Conservation (phyloP, 768 basidiomycete genomes). For the Leccinum sublutescens region DNA sequence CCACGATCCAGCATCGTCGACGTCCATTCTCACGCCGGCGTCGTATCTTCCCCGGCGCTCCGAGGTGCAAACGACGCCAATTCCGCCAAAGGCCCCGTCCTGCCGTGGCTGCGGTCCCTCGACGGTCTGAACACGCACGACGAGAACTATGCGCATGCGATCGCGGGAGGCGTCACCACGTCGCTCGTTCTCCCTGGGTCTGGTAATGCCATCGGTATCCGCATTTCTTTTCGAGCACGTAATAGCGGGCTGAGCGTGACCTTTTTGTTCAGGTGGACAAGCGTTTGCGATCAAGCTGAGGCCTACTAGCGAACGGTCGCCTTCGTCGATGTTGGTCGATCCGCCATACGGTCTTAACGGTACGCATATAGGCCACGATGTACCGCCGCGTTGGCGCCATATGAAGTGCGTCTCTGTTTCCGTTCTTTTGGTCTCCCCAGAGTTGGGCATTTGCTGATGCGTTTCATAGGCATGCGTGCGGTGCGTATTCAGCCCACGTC, state of each 20-base stretch:
- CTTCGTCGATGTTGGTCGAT: conserved; percentile 68
- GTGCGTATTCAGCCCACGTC: conserved; percentile 31
- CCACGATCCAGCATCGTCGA: conserved; percentile 42
- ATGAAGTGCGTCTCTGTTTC: conserved; percentile 55
- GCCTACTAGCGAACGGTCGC: conserved; percentile 65
- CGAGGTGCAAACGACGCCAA: conserved; percentile 52
- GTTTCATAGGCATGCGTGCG: conserved; percentile 56
- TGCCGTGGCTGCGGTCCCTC: conserved; percentile 66
- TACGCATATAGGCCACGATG: conserved; percentile 30
- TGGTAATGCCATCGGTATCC: conserved; percentile 56
- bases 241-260: neutral
- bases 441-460: conserved; percentile 4
- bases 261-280: conserved; percentile 55
- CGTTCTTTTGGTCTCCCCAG: neutral
- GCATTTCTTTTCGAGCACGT: neutral
- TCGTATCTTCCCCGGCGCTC: conserved; percentile 37
- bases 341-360: conserved; percentile 59
- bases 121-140: conserved; percentile 80
- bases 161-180: conserved; percentile 73
- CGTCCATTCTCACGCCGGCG: conserved; percentile 58
- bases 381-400: conserved; percentile 59
- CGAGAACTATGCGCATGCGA: conserved; percentile 50
- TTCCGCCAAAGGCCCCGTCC: conserved; percentile 41
- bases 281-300: conserved; percentile 77
- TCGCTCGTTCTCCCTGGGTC: conserved; percentile 75